Conservation (phyloP, 371 early-diverging fungal genomes). For the Actinomortierella wolfii region DNA sequence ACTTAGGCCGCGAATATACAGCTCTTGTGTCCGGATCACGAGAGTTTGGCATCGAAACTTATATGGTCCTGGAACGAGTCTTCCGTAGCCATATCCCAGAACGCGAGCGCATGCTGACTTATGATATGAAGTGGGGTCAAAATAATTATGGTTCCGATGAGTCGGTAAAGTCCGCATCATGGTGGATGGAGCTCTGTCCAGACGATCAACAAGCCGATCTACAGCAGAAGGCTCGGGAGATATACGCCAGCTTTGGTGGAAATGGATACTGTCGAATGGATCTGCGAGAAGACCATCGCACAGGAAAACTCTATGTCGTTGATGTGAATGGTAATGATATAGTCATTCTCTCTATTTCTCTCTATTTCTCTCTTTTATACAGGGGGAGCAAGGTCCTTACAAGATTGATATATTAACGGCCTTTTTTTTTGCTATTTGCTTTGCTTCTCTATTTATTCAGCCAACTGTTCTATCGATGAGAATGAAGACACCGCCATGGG, state of each 20-base stretch:
- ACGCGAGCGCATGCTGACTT: constrained; percentile 33
- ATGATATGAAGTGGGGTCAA: constrained; percentile 42
- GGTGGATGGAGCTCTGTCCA: constrained; percentile 42
- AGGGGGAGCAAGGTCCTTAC: background rate
- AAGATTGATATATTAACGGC: background rate
- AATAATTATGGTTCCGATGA: constrained; percentile 29
- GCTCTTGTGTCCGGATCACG: constrained; percentile 21
- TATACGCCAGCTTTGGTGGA: constrained; percentile 34
- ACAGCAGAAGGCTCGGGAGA: constrained; percentile 12
- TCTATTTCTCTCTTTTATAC: background rate
- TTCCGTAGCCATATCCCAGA: constrained; percentile 34
- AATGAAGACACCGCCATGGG: constrained; percentile 35
- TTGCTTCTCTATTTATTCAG: constrained; percentile 7
- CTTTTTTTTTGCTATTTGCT: background rate
- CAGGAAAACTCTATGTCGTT: constrained; percentile 29
- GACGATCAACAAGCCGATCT: constrained; percentile 22
- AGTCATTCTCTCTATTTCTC: background rate
- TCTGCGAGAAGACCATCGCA: constrained; percentile 35
- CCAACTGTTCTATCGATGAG: constrained; percentile 35
- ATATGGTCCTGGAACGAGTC: constrained; percentile 33
- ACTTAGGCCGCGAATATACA: constrained; percentile 26
- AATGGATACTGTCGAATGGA: constrained; percentile 46
- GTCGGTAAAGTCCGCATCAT: constrained; percentile 21
- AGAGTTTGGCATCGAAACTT: constrained; percentile 22
- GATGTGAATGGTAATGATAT: constrained; percentile 33